Base-by-base conservation (phyloP, 495 filamentous ascomycete species). In the Lasiosphaeria hispida region DNA sequence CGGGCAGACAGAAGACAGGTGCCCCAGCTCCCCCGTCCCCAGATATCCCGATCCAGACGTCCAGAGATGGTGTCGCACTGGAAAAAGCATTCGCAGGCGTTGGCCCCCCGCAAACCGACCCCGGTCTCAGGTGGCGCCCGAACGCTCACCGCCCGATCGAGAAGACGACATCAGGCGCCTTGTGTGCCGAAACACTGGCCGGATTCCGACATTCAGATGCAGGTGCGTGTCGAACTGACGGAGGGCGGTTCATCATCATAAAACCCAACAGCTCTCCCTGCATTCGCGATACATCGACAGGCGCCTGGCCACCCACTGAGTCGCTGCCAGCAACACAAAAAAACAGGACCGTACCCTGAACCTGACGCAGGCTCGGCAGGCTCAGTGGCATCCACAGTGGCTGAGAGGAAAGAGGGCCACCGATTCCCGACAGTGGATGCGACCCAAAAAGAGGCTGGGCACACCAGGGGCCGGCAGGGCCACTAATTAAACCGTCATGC, bases 401-500 rank as follows among this genome's bases (percentile, higher is more conserved):
- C 23, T 30, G 23, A 30, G 23, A 30, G 23, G 23, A 30, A 30
- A 30, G 23, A 30, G 23, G 23, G 23, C 23, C 23, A 55, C 59
- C 61, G 45, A 56, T 57, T n/a, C n/a, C n/a, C n/a, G n/a, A n/a
- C n/a, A 56, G 53, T 56, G 61, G 53, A 41, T 7, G 55, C 40
- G 15, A 19, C 15, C 36, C 6, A 23, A 23, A 54, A 57, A 39
- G 41, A 34, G 50, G 50, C 47, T 48, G 52, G 59, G 52, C 41
- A 48, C 45, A 42, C 15, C 38, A 52, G 44, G 61, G 62, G 39
- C 52, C 35, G 23, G 40, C 48, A 51, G 48, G 57, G 57, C 63
- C 49, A 9, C 18, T 52, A 67, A 69, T 64, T 61, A 63, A 67
- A 69, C 61, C 17, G 34, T 62, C 49, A 61, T 57, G 56, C 61